Conservation (phyloP, 139 green algal genomes). For the Tetradesmus lagerheimii region DNA sequence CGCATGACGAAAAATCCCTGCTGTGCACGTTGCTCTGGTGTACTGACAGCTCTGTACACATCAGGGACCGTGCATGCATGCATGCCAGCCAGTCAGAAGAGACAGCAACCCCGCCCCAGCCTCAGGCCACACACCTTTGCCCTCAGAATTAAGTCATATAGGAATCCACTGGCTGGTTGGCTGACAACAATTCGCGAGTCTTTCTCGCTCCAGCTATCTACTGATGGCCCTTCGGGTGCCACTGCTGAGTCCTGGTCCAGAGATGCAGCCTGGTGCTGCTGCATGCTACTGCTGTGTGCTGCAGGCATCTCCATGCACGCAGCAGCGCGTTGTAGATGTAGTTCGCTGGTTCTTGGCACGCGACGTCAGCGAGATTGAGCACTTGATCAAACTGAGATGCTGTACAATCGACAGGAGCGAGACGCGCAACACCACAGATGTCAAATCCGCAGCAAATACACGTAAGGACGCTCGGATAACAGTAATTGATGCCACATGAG, state of each 20-base stretch:
- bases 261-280: background rate
- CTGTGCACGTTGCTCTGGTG: background rate
- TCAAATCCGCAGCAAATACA: background rate
- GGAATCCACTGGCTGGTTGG: slow-evolving; percentile 12
- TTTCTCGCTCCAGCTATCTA: slow-evolving; percentile 43
- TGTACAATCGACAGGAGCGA: background rate
- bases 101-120: background rate
- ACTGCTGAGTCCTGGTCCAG: background rate
- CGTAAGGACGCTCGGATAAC: background rate
- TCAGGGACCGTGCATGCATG: background rate
- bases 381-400: background rate
- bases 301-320: background rate
- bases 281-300: background rate
- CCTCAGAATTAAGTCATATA: slow-evolving; percentile 44
- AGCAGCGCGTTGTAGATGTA: background rate
- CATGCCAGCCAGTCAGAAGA: background rate
- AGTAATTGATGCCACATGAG: background rate
- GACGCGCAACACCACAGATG: background rate
- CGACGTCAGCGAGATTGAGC: background rate
- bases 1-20: background rate
- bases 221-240: slow-evolving; percentile 18
- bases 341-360: background rate
- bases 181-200: slow-evolving; percentile 42
- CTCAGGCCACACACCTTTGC: slow-evolving; percentile 13
- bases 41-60: background rate